These are phyloP conservation scores for Violaceomyces palustris DNA, from an alignment of 1,284 basidiomycete genomes.

Conservation along the genomic window DNA sequence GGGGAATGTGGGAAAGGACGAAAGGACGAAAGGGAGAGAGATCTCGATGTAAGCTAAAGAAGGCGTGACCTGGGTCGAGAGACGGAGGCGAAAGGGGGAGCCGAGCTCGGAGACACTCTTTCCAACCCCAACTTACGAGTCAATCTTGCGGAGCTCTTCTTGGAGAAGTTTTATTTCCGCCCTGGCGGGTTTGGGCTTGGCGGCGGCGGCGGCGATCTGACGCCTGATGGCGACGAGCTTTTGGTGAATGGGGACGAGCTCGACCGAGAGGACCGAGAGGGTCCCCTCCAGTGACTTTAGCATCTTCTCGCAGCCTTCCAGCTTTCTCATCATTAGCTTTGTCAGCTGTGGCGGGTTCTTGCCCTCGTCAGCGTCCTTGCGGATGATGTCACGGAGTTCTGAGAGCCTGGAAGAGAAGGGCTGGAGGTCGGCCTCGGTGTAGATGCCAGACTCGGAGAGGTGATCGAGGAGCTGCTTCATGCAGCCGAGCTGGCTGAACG, in stretches of 20 bases:
- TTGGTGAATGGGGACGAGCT: conserved; percentile 56
- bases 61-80: no score
- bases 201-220: conserved; percentile 80
- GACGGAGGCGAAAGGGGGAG: no score
- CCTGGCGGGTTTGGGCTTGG: conserved; percentile 76
- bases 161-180: conserved; percentile 81
- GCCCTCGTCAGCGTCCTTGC: conserved; percentile 59
- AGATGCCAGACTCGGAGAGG: conserved; percentile 48
- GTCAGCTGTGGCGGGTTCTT: conserved; percentile 83
- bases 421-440: conserved; percentile 49
- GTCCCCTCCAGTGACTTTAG: conserved; percentile 43
- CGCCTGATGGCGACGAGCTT: conserved; percentile 80
- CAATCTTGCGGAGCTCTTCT: conserved; percentile 92
- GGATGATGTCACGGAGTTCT: conserved; percentile 49
- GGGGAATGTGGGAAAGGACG: no score
- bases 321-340: conserved; percentile 80
- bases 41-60: no score
- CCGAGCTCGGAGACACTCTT: conserved; percentile 1
- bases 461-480: conserved; percentile 53
- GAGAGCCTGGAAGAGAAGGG: conserved; percentile 44
- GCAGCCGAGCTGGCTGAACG: conserved; percentile 48
- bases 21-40: no score
- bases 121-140: no score
- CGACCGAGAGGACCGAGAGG: conserved; percentile 51
- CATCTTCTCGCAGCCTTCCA: conserved; percentile 70